Evolutionary conservation across 495 filamentous ascomycete species (phyloP).

Genomic region (Penicillium subrubescens): DNA sequence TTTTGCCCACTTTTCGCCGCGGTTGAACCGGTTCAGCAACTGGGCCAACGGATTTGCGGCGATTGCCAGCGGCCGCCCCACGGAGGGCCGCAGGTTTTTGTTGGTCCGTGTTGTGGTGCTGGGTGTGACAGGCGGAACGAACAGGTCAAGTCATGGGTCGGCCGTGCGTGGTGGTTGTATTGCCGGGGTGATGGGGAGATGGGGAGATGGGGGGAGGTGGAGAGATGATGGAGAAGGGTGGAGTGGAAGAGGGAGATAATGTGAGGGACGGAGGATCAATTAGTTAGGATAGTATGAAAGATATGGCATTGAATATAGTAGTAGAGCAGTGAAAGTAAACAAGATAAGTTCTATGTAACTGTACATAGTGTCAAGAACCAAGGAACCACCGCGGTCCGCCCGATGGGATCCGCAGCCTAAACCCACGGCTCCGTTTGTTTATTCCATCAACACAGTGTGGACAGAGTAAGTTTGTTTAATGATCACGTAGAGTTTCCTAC

Average conservation of each 20-base stretch:
- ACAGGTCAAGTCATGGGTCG: neutral
- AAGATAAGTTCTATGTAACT: no score
- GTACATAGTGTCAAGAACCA: conserved; percentile 12
- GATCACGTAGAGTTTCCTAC: neutral
- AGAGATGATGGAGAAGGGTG: neutral
- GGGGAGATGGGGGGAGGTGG: neutral
- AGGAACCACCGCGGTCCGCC: conserved; percentile 14
- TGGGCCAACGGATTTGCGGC: conserved; percentile 10
- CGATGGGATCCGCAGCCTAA: conserved; percentile 15
- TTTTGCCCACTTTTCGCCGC: neutral
- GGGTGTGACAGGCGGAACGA: conserved; percentile 18
- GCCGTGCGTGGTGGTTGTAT: neutral
- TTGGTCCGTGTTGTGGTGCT: conserved; percentile 11
- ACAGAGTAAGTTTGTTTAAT: neutral
- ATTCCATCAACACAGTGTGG: neutral
- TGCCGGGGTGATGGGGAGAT: conserved; percentile 7
- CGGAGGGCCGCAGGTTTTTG: conserved; percentile 18
- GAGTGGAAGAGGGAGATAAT: neutral
- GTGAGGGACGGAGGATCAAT: neutral
- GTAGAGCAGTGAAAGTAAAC: neutral
- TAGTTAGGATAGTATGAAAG: neutral
- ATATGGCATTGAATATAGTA: neutral
- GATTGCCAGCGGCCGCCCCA: conserved; percentile 7
- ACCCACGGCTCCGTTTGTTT: conserved; percentile 23
- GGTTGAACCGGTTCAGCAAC: conserved; percentile 13